phyloP scores from a whole-genome alignment of 2,329 filamentous ascomycete genomes.

The Podosphaera fusca region DNA sequence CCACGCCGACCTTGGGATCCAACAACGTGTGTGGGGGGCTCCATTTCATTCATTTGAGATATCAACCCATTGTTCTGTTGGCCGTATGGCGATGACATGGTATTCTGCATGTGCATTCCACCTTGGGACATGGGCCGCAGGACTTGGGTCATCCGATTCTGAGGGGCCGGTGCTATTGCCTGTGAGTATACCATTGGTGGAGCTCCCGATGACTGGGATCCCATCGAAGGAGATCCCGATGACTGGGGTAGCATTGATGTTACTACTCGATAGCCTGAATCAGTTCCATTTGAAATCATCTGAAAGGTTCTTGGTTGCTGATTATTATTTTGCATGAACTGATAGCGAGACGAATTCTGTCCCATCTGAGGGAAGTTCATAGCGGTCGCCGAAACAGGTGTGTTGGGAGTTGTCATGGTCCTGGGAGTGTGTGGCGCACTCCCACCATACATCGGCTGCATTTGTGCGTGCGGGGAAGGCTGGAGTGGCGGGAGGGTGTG shows the following conservation, averaged over 20 bases:
- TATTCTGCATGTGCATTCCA: constrained; percentile 29
- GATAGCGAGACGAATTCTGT: constrained; percentile 9
- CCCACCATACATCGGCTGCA: constrained; percentile 29
- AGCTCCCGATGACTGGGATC: too few relatives aligned
- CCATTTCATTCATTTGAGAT: constrained; percentile 29
- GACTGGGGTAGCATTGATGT: constrained; percentile 42
- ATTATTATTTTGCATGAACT: constrained; percentile 12
- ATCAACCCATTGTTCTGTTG: constrained; percentile 26
- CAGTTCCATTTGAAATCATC: constrained; percentile 7
- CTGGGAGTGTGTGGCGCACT: constrained; percentile 30
- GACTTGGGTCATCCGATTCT: constrained; percentile 29
- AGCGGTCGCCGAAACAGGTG: constrained; percentile 29
- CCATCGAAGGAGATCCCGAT: constrained; percentile 18
- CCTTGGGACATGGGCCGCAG: constrained; percentile 49
- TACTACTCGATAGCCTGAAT: constrained; percentile 26
- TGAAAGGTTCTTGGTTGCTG: constrained; percentile 9
- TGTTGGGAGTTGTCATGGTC: constrained; percentile 38
- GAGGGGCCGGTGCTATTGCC: constrained; percentile 51
- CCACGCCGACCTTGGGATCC: constrained; percentile 83
- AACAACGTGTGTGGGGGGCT: constrained; percentile 71
- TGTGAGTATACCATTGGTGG: constrained; percentile 46
- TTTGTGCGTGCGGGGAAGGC: constrained; percentile 22
- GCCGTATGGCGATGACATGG: constrained; percentile 36
- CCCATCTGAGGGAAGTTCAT: constrained; percentile 34
- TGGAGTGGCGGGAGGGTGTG: constrained; percentile 33